Evolutionary conservation across 352 stramenopile genomes (phyloP), one percentile per base, ranked within the genome.

Genomic region (Phytophthora foliorum): DNA sequence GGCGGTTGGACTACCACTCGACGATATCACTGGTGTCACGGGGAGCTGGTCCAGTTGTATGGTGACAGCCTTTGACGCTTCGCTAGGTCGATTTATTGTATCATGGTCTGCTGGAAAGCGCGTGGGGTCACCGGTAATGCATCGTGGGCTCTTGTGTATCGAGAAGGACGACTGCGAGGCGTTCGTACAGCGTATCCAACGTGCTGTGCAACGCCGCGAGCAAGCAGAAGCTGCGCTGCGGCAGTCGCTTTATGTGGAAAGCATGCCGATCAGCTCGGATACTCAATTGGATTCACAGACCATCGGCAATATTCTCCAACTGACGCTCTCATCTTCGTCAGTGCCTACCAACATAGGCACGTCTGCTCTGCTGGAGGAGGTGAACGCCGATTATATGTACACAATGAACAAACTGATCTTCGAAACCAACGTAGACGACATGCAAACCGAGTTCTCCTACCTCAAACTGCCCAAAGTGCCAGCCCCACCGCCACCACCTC

Each of bases 361-460:
- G 1, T 93, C 86, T 21, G 27, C 57, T 10, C 59, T 98, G 0
- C 59, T 98, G 2, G 81, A 97, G 56, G 92, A 98, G 77, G 90
- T 98, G 29, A 97, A 96, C 67, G 69, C 81, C 5, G 89, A 97
- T 61, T 98, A 98, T 74, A 93, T 96, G 77, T 82, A 92, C 31
- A 91, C 92, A 22, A 98, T 98, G 92, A 99, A 99, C 88, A 86
- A 91, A 31, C 69, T 99, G 17, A 84, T 98, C 7, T 93, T 98
- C 21, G 85, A 93, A 44, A 85, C 84, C 8, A 94, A 89, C 22
- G 51, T 84, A n/a, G 62, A 80, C 32, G 86, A 95, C 39, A 44
- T 92, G n/a, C 56, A 69, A 22, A 31, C 25, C n/a, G 86, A 92
- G 41, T 91, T 93, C 49, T 67, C 70, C 0, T 78, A 89, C 32